These are phyloP conservation scores for Metschnikowia lachancei DNA, from an alignment of 805 yeast genomes.

Conservation along the genomic window DNA sequence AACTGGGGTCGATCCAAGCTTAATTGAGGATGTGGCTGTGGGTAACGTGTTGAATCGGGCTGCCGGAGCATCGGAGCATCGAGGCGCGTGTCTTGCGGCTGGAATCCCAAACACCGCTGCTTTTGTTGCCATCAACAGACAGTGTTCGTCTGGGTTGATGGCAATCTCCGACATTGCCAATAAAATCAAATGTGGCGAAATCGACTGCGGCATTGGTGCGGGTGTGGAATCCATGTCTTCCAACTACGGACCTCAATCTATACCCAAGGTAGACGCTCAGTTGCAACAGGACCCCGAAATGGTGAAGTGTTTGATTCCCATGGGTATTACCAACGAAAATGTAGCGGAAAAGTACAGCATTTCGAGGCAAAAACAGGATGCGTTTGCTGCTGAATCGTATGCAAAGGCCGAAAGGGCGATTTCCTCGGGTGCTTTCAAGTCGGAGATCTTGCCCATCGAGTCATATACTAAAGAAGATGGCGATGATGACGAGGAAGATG, in stretches of 20 bases:
- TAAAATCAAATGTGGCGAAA: conserved; percentile 83
- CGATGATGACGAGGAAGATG: conserved; percentile 50
- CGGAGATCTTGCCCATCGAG: conserved; percentile 82
- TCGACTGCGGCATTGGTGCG: conserved; percentile 83
- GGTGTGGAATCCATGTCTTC: conserved; percentile 96
- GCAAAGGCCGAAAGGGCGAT: conserved; percentile 80
- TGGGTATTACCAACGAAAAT: conserved; percentile 96
- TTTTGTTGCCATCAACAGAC: conserved; percentile 84
- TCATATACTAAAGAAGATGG: conserved; percentile 54
- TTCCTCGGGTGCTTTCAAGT: conserved; percentile 68
- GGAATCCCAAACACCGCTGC: conserved; percentile 83
- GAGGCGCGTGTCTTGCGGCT: conserved; percentile 89
- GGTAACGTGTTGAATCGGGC: conserved; percentile 92
- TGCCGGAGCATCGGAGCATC: conserved; percentile 92
- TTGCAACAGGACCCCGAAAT: conserved; percentile 38
- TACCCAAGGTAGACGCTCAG: conserved; percentile 46
- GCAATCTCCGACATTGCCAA: conserved; percentile 88
- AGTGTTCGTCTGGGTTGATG: conserved; percentile 92
- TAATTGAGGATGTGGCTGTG: conserved; percentile 80
- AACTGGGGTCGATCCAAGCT: conserved; percentile 44
- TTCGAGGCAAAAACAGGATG: conserved; percentile 74
- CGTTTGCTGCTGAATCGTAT: conserved; percentile 83
- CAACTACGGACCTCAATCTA: conserved; percentile 78
- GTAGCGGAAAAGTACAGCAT: conserved; percentile 68
- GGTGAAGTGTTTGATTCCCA: conserved; percentile 80